Evolutionary conservation across 1,284 basidiomycete genomes (phyloP), one percentile per base, ranked within the genome.

Genomic region (Heterobasidion parviporum): DNA sequence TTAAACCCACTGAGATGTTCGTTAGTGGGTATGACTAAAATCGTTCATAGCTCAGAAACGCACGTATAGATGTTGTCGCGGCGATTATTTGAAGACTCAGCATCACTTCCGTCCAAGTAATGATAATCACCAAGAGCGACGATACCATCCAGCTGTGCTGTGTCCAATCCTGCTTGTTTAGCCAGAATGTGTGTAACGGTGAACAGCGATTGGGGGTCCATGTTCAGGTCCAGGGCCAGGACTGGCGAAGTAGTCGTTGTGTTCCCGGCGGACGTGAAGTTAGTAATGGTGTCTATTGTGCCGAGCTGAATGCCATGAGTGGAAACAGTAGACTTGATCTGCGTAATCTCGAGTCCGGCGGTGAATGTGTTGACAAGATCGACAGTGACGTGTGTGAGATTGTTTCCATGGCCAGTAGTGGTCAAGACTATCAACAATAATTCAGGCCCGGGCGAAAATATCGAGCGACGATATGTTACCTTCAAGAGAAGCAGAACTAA

Each of bases 121-220:
- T 78, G 72, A 61, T 86, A 85, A 32, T 83, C 88, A 35, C 86
- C 89, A n/a, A 91, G 68, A 36, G 72, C 62, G 8, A 92, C 82
- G 55, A 92, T 82, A 8, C 76, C 80, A 61, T 92, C 89, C 57
- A 92, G 70, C 46, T 83, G 84, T 10, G 74, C 72, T 1, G 81
- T 79, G 61, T 81, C 72, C 57, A 87, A 67, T 3, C 85, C 83
- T 8, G 86, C 83, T 59, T 86, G 74, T 14, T 85, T 73, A 8
- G 85, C 86, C 6, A 90, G 74, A 2, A 76, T 74, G 32, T 87
- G 79, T 34, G 87, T 83, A 15, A 91, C 73, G 0, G 84, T 85
- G 66, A 92, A 91, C 45, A 92, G 72, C 35, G 80, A 72, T n/a
- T 80, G 69, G 20, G 87, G 88, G 61, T 88, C 83, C 59, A 87